Base-by-base conservation (phyloP, 371 early-diverging fungal genomes). In the Mortierella sp. region DNA sequence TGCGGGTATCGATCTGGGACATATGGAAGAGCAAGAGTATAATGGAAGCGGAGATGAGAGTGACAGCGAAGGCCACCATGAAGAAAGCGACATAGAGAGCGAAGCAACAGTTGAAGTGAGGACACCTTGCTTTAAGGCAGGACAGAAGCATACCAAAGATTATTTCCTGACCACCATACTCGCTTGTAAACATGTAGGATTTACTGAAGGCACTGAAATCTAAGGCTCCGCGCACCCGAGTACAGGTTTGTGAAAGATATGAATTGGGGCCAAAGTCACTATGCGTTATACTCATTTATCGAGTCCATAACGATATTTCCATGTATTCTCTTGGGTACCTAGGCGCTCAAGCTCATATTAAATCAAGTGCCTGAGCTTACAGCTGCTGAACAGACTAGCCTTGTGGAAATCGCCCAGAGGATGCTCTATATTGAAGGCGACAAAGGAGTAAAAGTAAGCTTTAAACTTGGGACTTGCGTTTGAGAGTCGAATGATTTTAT, bases 321-420 rank as follows among this genome's bases (percentile, higher is more conserved):
- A n/a, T 35, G 5, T 63, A 35, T 5, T 5, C 3, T 35, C 11
- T 64, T 40, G 20, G 16, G 11, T 58, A 58, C 62, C 8, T 54
- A 81, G 83, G 73, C 70, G 3, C 64, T 76, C 59, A 81, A 76
- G 52, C 49, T 70, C 5, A 70, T 81, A 11, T 67, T 76, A 26
- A 73, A 73, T 40, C 69, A 73, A 3, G 62, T 81, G 16, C 68
- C 83, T 2, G 73, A 64, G 12, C 63, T 81, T 4, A 37, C 63
- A 10, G 22, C 20, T 11, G 2, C 58, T 1, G 73, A 73, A 16
- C 68, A 66, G 11, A 22, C 5, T 14, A 49, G 43, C n/a, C 35
- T 81, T 22, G 37, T 76, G 61, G 66, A 59, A 35, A 55, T 60
- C 4, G 72, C 70, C 3, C 69, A 73, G 35, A 66, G 59, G 49